Percentiles rank a stretch among this genome's conserved stretches.
Evolutionary conservation across 768 basidiomycete species (phyloP).

Genomic region (Cystobasidium tubakii): DNA sequence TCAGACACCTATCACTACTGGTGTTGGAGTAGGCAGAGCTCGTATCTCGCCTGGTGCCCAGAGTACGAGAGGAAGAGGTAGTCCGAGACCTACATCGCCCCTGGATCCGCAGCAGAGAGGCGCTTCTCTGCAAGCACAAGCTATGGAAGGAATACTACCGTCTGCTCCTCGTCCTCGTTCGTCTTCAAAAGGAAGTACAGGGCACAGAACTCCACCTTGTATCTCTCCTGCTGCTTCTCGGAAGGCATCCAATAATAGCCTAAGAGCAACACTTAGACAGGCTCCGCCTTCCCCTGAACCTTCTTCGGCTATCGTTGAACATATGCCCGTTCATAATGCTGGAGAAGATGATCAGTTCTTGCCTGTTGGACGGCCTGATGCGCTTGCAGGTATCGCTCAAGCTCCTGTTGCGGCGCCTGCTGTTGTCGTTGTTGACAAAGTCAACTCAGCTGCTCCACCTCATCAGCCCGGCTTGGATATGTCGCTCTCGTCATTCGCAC

Average conservation of each 20-base stretch:
- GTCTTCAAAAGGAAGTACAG: not conserved
- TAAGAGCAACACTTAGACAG: not conserved
- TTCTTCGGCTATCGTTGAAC: not conserved
- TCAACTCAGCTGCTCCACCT: not conserved
- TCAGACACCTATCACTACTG: not conserved
- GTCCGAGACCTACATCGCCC: not conserved
- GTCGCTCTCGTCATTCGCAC: not conserved
- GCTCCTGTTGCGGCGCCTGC: not conserved
- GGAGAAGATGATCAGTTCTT: not conserved
- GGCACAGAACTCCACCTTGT: not conserved
- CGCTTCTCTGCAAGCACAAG: not conserved
- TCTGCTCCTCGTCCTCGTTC: not conserved
- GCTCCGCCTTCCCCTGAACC: conserved; percentile 4
- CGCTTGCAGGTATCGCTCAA: not conserved
- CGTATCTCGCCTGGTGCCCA: not conserved
- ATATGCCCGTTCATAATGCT: not conserved
- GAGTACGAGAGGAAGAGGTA: not conserved
- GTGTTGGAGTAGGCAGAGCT: not conserved
- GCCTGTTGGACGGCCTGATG: not conserved
- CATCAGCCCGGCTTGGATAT: not conserved
- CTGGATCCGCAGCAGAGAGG: not conserved
- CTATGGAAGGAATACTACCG: not conserved
- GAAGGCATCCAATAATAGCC: not conserved
- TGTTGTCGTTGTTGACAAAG: not conserved
- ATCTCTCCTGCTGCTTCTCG: not conserved